A percentile compares a stretch with the other conserved stretches of the same genome.
Evolutionary conservation across 768 basidiomycete genomes (phyloP).

Genomic region (Pulveroboletus sp.): DNA sequence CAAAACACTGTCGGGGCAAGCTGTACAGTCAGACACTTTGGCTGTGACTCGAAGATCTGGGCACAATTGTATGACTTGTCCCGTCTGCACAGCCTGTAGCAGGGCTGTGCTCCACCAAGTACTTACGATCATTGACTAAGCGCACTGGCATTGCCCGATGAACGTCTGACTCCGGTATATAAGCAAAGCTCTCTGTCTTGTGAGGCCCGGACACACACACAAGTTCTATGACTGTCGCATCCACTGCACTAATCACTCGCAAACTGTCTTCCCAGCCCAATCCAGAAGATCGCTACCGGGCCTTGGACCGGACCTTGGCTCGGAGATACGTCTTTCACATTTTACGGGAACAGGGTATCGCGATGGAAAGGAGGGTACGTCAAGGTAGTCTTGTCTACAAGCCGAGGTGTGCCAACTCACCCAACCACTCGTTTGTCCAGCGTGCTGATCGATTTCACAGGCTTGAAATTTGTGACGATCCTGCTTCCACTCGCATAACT

Average conservation of each 20-base stretch:
- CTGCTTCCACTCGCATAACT: constrained; percentile 28
- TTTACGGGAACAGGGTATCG: constrained; percentile 17
- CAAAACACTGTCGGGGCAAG: too few species aligned
- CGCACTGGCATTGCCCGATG: too few species aligned
- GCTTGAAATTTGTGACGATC: constrained; percentile 40
- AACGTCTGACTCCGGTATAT: too few species aligned
- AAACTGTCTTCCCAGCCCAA: constrained; percentile 25
- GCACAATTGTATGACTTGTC: too few species aligned
- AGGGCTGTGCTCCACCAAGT: too few species aligned
- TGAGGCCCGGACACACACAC: background rate
- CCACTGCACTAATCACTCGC: constrained; percentile 14
- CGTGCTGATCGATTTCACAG: constrained; percentile 23
- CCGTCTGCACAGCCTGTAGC: too few species aligned
- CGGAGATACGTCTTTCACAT: constrained; percentile 28
- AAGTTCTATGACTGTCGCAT: constrained; percentile 23
- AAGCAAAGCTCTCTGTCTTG: too few species aligned
- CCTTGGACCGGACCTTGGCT: constrained; percentile 31
- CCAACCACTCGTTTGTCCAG: background rate
- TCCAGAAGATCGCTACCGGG: constrained; percentile 28
- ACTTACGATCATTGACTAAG: too few species aligned
- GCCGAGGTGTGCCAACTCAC: constrained; percentile 26
- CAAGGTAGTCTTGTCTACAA: constrained; percentile 32
- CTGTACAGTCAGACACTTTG: too few species aligned
- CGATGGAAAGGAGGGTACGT: constrained; percentile 19
- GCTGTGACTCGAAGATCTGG: too few species aligned